Base-by-base conservation (phyloP, 345 rosid species). In the Citrus sp. region DNA sequence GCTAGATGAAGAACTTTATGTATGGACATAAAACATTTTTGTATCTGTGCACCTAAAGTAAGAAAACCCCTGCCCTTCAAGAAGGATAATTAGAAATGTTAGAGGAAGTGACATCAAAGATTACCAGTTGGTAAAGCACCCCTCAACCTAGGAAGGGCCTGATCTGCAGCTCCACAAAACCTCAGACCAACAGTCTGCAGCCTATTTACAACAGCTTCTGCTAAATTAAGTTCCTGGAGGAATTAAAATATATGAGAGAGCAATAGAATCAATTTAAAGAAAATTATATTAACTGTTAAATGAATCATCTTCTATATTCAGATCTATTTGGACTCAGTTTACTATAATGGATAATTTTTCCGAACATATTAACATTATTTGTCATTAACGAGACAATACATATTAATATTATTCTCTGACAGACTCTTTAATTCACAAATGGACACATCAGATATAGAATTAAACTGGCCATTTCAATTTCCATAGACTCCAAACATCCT, bases 121-220 rank as follows among this genome's bases (percentile, higher is more conserved):
- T 74, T 91, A 94, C 98, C 97, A 70, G 94, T 82, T 74, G 90
- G 98, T 72, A 95, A 84, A 79, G 99, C 99, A 66, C 99, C 99
- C 84, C 97, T 89, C 85, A 95, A 81, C 67, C 99, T 92, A 82
- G 99, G 93, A 84, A 95, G 94, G 67, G 97, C 97, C 81, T 92
- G 94, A 77, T 93, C 92, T 76, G 93, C 93, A 86, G 90, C 80
- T 80, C 97, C 98, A 84, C 98, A 95, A 82, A 95, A 95, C 86
- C 99, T 90, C 79, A 90, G 88, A 72, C 90, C 92, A 81, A 92
- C 98, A 76, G 97, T 91, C 88, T 93, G 97, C 87, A 95, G 86
- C 85, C 97, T 91, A 84, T 95, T 93, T 73, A 93, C 99, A 76
- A 86, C 89, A 84, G 92, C 97, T 86, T 92, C 99, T 64, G 85